Evolutionary conservation across 208 protist species (phyloP), one percentile per base, ranked within the genome.

Genomic region (Willaertia magna): DNA sequence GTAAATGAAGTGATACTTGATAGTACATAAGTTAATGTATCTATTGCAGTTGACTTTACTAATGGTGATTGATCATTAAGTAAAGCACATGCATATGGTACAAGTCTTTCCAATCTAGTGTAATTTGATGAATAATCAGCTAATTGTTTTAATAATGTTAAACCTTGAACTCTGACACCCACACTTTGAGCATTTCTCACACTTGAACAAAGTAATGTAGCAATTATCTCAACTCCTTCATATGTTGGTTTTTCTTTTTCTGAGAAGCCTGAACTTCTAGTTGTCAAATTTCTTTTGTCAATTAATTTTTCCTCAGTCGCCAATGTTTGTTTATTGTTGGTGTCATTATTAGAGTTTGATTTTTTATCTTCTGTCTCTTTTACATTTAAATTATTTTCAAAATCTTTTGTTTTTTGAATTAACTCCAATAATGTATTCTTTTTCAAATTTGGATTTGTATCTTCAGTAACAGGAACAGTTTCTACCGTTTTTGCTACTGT

Each of bases 1-100:
- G 85, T 86, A 0, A 91, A 81, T 11, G 85, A 89, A 2, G 86
- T 87, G 22, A 93, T 84, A 42, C 89, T 86, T 30, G 90, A 48
- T 34, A 89, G 83, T 48, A 91, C 88, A 84, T 89, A 74, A 6
- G 82, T 82, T 40, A 89, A n/a, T 4, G 86, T 82, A 30, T 61
- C 52, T 18, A 91, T 85, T 0, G 83, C 61, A 26, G 49, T 34
- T 9, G 9, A 75, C 40, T 47, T 75, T n/a, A 51, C 75, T 14
- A 88, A 30, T 22, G 85, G 34, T 0, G 34, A 30, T 22, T 59
- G 40, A 74, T 88, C 39, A 16, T 30, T 74, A 11, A 86, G 55
- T 12, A 87, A 22, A 18, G 40, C n/a, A 81, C 86, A 59, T n/a
- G 87, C 79, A 18, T 87, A 86, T 40, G 87, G 83, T 12, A 88